These are phyloP conservation scores for Paracoccidioides brasiliensis DNA, from an alignment of 2,329 filamentous ascomycete species.

Conservation along the genomic window DNA sequence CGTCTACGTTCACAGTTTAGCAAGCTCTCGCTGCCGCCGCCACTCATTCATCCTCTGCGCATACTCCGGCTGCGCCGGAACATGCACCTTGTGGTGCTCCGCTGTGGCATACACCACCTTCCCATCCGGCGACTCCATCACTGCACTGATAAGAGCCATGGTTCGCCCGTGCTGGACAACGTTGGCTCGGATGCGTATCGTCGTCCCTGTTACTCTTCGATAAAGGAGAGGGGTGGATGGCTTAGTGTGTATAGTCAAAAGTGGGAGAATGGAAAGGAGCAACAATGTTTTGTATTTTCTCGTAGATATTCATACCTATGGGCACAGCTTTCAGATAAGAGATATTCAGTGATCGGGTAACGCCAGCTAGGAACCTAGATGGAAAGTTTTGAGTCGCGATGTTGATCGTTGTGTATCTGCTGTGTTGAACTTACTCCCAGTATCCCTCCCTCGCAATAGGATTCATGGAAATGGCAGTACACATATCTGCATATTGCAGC, in stretches of 20 bases:
- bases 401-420: too few species aligned
- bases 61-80: slow-evolving; percentile 30
- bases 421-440: slow-evolving; percentile 31
- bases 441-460: slow-evolving; percentile 36
- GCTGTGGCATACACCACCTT: slow-evolving; percentile 37
- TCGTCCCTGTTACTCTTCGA: slow-evolving; percentile 20
- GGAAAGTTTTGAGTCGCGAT: too few species aligned
- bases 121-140: slow-evolving; percentile 38
- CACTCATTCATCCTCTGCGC: slow-evolving; percentile 9
- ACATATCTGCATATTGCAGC: slow-evolving; percentile 31
- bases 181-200: slow-evolving; percentile 30
- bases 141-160: slow-evolving; percentile 40
- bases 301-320: slow-evolving; percentile 20
- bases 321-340: slow-evolving; percentile 40
- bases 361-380: slow-evolving; percentile 36
- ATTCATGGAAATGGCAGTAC: slow-evolving; percentile 38
- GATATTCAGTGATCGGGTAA: slow-evolving; percentile 39
- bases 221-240: not conserved
- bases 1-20: not conserved
- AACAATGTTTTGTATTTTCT: not conserved
- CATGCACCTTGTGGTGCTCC: slow-evolving; percentile 41
- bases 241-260: not conserved
- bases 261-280: not conserved
- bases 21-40: not conserved
- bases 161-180: slow-evolving; percentile 37